Conservation (phyloP, 768 basidiomycete species). For the Lactarius vividus region DNA sequence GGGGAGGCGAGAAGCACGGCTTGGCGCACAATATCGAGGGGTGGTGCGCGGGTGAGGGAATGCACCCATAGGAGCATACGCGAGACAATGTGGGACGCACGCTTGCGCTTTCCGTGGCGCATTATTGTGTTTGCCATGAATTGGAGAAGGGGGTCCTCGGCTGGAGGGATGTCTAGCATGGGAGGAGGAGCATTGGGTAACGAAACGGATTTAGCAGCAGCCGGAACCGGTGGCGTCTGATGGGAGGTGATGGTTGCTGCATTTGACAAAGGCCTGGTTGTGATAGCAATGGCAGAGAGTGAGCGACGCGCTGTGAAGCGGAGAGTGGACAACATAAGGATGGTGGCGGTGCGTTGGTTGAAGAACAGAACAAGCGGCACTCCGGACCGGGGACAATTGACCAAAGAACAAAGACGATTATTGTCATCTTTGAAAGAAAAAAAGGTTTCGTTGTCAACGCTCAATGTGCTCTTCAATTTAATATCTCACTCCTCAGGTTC, state of each 20-base stretch:
- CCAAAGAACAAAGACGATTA: conserved; percentile 19
- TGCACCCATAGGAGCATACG: conserved; percentile 71
- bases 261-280: conserved; percentile 21
- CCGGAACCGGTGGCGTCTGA: neutral
- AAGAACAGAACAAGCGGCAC: neutral
- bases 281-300: conserved; percentile 8
- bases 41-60: conserved; percentile 70
- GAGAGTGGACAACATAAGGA: conserved; percentile 19
- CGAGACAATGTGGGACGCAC: conserved; percentile 54
- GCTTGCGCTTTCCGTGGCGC: conserved; percentile 60
- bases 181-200: conserved; percentile 13
- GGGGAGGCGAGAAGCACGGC: conserved; percentile 72
- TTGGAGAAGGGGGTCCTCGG: conserved; percentile 68
- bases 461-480: conserved; percentile 14
- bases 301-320: conserved; percentile 11
- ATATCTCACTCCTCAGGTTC: conserved; percentile 3
- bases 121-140: conserved; percentile 64
- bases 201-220: neutral
- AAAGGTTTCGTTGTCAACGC: neutral
- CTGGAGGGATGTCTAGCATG: conserved; percentile 59
- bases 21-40: conserved; percentile 72
- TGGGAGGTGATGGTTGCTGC: conserved; percentile 4
- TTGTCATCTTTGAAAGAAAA: conserved; percentile 8
- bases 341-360: no score
- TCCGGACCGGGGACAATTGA: neutral